Evolutionary conservation across 805 yeast species (phyloP), one percentile per base, ranked within the genome.

Genomic region (Metschnikowia rubicola): DNA sequence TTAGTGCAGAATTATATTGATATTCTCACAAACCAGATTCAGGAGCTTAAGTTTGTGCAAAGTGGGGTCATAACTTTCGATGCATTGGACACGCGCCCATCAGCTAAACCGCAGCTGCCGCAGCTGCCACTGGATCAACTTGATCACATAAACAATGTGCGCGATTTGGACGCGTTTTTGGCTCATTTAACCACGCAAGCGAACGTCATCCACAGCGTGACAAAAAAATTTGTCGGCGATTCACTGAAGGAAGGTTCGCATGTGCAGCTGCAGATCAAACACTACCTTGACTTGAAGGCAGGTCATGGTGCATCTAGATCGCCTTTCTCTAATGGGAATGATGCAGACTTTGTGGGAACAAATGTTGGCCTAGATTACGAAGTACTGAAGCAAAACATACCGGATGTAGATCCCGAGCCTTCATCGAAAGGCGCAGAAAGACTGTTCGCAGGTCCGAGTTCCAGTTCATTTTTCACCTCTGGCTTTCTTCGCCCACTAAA

Each of bases 31-130:
- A 70, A 68, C 48, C 77, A 72, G 52, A 72, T 72, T 47, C 70
- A 71, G 47, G 75, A 71, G 50, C 61, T 72, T 31, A 63, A 60
- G 39, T 71, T 72, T 53, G 74, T 71, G 4, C 73, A 70, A 52
- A 71, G 67, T 50, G 77, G 77, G 5, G 73, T 70, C 35, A 71
- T 72, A 41, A 66, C 76, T 0, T 61, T 68, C 43, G 76, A 71
- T 54, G 74, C 75, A 2, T 56, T 71, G 34, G 64, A 62, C 41
- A 55, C 61, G 17, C 36, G 35, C 17, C 37, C 49, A 9, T 41
- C 44, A 30, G 21, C 43, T 11, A 51, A 41, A 40, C 45, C 39
- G 31, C 43, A 44, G 21, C 44, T 19, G n/a, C 37, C 48, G 10
- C 31, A 46, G 30, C 51, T 39, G 15, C 47, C 59, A 9, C 54